These are phyloP conservation scores for Plasmodium fragile DNA, from an alignment of 169 alveolate species.

Conservation along the genomic window DNA sequence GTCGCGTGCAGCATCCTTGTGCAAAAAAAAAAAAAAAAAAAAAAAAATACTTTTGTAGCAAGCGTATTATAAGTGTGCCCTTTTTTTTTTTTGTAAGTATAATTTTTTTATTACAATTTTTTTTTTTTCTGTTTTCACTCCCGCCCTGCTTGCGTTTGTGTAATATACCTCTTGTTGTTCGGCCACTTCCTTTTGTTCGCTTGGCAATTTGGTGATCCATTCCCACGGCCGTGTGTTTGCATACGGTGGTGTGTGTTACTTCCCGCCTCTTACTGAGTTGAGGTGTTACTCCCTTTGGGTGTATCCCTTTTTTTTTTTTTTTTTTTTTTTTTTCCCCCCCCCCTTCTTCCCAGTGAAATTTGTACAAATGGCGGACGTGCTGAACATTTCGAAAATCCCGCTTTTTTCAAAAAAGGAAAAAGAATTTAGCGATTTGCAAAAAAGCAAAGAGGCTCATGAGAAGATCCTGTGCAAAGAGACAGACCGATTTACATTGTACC, in stretches of 20 bases:
- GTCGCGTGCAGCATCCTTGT: not conserved
- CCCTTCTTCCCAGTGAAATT: not conserved
- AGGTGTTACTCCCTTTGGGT: not conserved
- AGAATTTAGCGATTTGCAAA: constrained; percentile 74
- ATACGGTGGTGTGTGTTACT: not conserved
- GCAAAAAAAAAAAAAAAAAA: not conserved
- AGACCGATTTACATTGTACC: constrained; percentile 82
- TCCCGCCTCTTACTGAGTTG: not conserved
- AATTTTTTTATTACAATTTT: not conserved
- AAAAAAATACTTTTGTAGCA: not conserved
- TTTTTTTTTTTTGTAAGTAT: not conserved
- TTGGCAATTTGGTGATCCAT: not conserved
- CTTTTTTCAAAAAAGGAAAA: constrained; percentile 53
- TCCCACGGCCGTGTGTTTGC: not conserved
- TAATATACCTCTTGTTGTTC: not conserved
- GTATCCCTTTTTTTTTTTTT: constrained; percentile 10
- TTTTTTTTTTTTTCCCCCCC: not conserved
- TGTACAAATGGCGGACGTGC: constrained; percentile 54
- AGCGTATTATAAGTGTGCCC: not conserved
- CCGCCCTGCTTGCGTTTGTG: not conserved
- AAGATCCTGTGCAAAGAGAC: constrained; percentile 64
- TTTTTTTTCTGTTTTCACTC: not conserved
- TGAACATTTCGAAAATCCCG: constrained; percentile 37
- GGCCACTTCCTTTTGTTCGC: not conserved
- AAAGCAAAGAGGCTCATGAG: constrained; percentile 52